Conservation (phyloP, 192 early-diverging fungal species). For the Backusella psychrophila region DNA sequence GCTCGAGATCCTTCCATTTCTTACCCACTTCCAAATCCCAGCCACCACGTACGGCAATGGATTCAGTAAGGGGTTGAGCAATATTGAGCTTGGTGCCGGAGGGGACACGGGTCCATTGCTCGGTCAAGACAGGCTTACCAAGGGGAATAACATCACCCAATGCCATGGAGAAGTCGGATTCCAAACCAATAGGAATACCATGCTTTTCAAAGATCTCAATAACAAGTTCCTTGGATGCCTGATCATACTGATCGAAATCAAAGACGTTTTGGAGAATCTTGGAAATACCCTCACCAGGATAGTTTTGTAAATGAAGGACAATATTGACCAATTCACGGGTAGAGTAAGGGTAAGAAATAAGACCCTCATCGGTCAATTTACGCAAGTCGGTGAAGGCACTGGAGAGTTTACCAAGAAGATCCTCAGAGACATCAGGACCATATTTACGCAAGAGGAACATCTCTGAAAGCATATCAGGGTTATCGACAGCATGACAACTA, state of each 20-base stretch:
- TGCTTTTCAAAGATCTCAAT: conserved; percentile 73
- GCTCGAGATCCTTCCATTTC: conserved; percentile 50
- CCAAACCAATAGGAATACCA: conserved; percentile 67
- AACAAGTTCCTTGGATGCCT: conserved; percentile 63
- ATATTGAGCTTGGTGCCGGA: conserved; percentile 8
- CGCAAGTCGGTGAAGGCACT: conserved; percentile 72
- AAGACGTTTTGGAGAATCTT: conserved; percentile 76
- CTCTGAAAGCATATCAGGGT: conserved; percentile 75
- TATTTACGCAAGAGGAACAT: conserved; percentile 68
- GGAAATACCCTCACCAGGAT: conserved; percentile 67
- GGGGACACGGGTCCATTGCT: conserved; percentile 49
- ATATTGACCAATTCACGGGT: conserved; percentile 79
- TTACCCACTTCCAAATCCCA: conserved; percentile 52
- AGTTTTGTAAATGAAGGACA: conserved; percentile 72
- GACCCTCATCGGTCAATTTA: conserved; percentile 66
- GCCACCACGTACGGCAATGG: conserved; percentile 41
- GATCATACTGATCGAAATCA: conserved; percentile 78
- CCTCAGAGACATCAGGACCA: conserved; percentile 68
- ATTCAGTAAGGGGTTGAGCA: conserved; percentile 12
- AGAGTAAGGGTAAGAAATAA: conserved; percentile 82
- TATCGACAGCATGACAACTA: conserved; percentile 71
- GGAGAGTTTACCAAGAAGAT: conserved; percentile 62
- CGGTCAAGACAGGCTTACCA: conserved; percentile 48
- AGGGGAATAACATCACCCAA: conserved; percentile 51
- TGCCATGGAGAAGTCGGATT: conserved; percentile 64